A percentile compares a stretch with the other conserved stretches of the same genome.
Evolutionary conservation across 768 basidiomycete genomes (phyloP).

Genomic region (Kondoa subrosea): DNA sequence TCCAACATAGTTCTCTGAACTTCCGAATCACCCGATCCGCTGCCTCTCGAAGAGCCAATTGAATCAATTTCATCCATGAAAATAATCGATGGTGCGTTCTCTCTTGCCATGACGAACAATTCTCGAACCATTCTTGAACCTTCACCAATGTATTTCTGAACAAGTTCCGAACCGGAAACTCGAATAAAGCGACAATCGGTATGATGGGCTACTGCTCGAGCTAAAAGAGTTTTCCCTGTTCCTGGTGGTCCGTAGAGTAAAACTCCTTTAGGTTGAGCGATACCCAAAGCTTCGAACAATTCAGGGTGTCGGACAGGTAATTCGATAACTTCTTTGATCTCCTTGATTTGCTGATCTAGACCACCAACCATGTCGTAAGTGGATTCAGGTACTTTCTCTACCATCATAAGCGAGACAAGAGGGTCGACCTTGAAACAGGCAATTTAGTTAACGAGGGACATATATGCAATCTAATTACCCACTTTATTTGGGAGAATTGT

Average conservation of each 20-base stretch:
- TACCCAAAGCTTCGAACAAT: constrained; percentile 85
- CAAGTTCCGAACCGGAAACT: constrained; percentile 80
- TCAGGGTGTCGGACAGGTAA: constrained; percentile 94
- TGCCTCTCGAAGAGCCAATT: constrained; percentile 73
- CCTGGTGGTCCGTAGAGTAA: constrained; percentile 89
- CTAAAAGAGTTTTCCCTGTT: constrained; percentile 87
- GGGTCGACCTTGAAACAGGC: constrained; percentile 96
- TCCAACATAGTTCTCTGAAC: constrained; percentile 85
- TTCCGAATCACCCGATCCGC: constrained; percentile 61
- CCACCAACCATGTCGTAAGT: constrained; percentile 99
- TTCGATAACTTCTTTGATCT: constrained; percentile 98
- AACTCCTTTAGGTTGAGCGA: constrained; percentile 93
- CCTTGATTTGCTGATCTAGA: constrained; percentile 92
- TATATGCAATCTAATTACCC: background rate
- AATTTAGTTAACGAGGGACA: constrained; percentile 67
- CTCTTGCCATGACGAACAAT: constrained; percentile 93
- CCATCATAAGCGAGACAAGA: constrained; percentile 98
- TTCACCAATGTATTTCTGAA: constrained; percentile 97
- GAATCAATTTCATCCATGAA: constrained; percentile 99
- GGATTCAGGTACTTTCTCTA: constrained; percentile 96
- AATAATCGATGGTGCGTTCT: constrained; percentile 94
- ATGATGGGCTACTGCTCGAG: constrained; percentile 89
- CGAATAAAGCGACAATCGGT: constrained; percentile 96
- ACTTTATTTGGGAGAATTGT: constrained; percentile 5
- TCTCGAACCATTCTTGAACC: constrained; percentile 92